Evolutionary conservation across 2,329 filamentous ascomycete species (phyloP), one percentile per base, ranked within the genome.

Genomic region (Juglanconis oblonga): DNA sequence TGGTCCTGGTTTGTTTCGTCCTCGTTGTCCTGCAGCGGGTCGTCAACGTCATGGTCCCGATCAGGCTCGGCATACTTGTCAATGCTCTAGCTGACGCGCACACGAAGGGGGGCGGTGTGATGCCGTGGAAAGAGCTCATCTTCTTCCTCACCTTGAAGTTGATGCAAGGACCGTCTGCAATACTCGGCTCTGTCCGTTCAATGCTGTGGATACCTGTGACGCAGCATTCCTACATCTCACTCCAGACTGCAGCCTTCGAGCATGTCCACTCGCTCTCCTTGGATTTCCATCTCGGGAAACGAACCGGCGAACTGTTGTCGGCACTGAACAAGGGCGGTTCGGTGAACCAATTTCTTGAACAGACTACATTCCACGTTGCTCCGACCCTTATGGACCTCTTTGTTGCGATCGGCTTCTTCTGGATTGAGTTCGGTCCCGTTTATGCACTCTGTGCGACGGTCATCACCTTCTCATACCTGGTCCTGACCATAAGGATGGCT

Each of bases 261-360:
- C 95, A 99, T 72, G 95, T 99, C 29, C 95, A 99, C 74, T 89
- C 89, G 54, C 86, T 99, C 38, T 97, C 93, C 73, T 82, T 98
- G 65, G 95, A 98, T 72, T 99, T 99, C 70, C 95, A 99, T 71
- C 84, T 98, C 3, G 92, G 92, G 55, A 99, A 99, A 77, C 91
- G 94, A 70, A 99, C 95, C 0, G 95, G 95, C 64, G 95, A 99
- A 75, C 92, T 99, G 9, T 79, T 98, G 14, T 98, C 94, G 13
- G 95, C 95, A 1, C 81, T 99, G 65, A 97, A 95, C 77, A 99
- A 99, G 74, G 95, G 95, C 50, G 93, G 89, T 62, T 91, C 94
- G 3, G 96, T 99, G 79, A 98, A 98, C 70, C 92, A 90, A 5
- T 99, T 99, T 72, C 83, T 99, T 59, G 95, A 98, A 75, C 92